Conservation (phyloP, 352 stramenopile genomes). For the Chrysophaeum taylorii region DNA sequence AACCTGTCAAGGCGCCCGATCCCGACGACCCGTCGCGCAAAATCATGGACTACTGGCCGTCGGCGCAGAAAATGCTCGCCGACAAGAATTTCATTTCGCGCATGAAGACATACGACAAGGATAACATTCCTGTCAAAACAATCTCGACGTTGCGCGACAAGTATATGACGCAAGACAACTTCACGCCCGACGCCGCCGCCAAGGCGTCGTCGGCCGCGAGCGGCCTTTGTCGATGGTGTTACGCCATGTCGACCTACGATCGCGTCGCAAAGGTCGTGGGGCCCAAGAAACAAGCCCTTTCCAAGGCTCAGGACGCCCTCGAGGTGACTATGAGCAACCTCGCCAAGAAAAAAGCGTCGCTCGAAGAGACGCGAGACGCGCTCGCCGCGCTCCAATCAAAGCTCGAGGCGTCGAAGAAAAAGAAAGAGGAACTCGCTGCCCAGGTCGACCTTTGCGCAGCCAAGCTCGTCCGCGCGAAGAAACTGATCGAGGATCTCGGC, state of each 20-base stretch:
- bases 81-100: slow-evolving; percentile 82
- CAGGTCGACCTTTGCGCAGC: slow-evolving; percentile 81
- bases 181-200: slow-evolving; percentile 79
- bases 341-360: slow-evolving; percentile 34
- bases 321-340: slow-evolving; percentile 69
- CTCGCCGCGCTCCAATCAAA: slow-evolving; percentile 60
- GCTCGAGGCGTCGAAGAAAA: slow-evolving; percentile 39
- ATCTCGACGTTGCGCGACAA: slow-evolving; percentile 68
- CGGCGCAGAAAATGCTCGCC: slow-evolving; percentile 68
- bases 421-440: slow-evolving; percentile 45
- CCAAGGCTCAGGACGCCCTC: slow-evolving; percentile 65
- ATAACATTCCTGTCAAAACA: slow-evolving; percentile 73
- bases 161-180: slow-evolving; percentile 71
- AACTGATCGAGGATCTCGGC: slow-evolving; percentile 80
- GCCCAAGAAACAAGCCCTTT: slow-evolving; percentile 78
- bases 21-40: slow-evolving; percentile 71
- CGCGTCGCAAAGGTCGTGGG: slow-evolving; percentile 77
- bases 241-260: slow-evolving; percentile 90
- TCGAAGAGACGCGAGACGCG: slow-evolving; percentile 79
- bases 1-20: slow-evolving; percentile 79
- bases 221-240: slow-evolving; percentile 83
- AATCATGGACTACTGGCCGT: slow-evolving; percentile 82
- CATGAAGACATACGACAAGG: slow-evolving; percentile 85
- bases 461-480: slow-evolving; percentile 77
- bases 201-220: slow-evolving; percentile 81